Evolutionary conservation across 2,329 filamentous ascomycete species (phyloP), one percentile per base, ranked within the genome.

Genomic region (Phaeosphaeria sp.): DNA sequence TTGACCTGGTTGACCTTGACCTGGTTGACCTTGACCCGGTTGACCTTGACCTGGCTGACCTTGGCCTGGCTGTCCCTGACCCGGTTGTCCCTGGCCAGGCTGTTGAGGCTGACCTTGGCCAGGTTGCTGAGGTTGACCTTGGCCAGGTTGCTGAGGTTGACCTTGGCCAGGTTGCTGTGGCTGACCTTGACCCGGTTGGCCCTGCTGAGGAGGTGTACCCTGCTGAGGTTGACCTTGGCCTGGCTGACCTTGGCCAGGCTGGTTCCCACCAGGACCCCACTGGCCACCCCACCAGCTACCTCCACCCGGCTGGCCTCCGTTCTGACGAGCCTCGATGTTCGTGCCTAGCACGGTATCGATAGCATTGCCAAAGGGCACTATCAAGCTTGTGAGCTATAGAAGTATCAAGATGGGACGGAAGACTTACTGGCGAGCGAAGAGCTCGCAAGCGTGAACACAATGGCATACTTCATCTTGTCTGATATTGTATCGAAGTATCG

Each of bases 371-470:
- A 65, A 55, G 18, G 67, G 56, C 22, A 60, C 53, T 61, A 18
- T 21, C 5, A 11, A 18, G 20, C 50, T 56, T 63, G 57, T 60
- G 36, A 47, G 25, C 8, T 11, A 17, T 30, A 18, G 11, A 8
- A 40, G 42, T 45, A 43, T 20, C 13, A 15, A n/a, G 27, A 7
- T 22, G 20, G 17, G 8, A 3, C 3, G 6, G 11, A 7, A 43
- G 3, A 44, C 53, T 1, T 63, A 68, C 66, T 55, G 49, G 69
- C 68, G 5, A 63, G 36, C 27, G 68, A 51, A n/a, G 64, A 60
- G 55, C 69, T 58, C 43, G 64, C 57, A 44, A 72, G 63, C 42
- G 68, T 60, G 43, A 72, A 58, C 13, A 71, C 47, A 30, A 72
- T 50, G 42, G 59, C 39, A 30, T 64, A 64, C 56, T 59, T 67